Evolutionary conservation across 2,329 filamentous ascomycete species (phyloP).

Genomic region (Thermomyces lanuginosus): DNA sequence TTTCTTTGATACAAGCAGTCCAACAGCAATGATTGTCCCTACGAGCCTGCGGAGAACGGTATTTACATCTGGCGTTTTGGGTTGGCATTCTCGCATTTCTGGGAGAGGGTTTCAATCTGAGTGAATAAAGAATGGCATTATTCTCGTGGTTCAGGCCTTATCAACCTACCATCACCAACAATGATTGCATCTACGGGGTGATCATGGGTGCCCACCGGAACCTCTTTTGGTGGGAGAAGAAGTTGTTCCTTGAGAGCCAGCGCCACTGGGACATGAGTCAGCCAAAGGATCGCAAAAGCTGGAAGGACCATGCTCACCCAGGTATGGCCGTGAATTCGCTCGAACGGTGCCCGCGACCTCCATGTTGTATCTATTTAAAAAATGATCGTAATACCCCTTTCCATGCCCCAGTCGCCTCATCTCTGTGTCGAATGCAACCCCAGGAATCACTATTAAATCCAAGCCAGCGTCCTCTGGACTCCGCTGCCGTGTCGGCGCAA

Average conservation of each 20-base stretch:
- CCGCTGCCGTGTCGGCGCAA: conserved; percentile 8
- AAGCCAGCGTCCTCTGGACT: conserved; percentile 32
- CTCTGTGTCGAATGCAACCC: conserved; percentile 69
- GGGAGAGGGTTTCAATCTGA: conserved; percentile 3
- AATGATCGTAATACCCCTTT: conserved; percentile 93
- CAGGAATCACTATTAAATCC: conserved; percentile 81
- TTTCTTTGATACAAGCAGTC: conserved; percentile 56
- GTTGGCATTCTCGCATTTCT: too few species aligned
- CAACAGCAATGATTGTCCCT: conserved; percentile 18
- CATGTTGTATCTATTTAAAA: conserved; percentile 57
- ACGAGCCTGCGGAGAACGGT: background rate
- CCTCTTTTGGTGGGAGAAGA: conserved; percentile 44
- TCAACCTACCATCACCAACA: conserved; percentile 50
- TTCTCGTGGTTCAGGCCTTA: conserved; percentile 16
- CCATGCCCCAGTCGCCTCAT: conserved; percentile 77
- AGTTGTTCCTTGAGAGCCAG: conserved; percentile 78
- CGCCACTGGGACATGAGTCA: conserved; percentile 40
- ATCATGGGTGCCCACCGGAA: conserved; percentile 64
- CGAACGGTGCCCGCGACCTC: conserved; percentile 17
- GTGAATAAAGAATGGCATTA: conserved; percentile 8
- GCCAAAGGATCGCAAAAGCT: conserved; percentile 6
- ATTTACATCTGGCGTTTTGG: conserved; percentile 7
- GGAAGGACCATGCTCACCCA: conserved; percentile 32
- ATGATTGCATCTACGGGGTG: conserved; percentile 64
- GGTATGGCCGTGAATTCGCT: conserved; percentile 36